Conservation (phyloP, 306 rosid genomes). For the Vigna reflexopilosa region DNA sequence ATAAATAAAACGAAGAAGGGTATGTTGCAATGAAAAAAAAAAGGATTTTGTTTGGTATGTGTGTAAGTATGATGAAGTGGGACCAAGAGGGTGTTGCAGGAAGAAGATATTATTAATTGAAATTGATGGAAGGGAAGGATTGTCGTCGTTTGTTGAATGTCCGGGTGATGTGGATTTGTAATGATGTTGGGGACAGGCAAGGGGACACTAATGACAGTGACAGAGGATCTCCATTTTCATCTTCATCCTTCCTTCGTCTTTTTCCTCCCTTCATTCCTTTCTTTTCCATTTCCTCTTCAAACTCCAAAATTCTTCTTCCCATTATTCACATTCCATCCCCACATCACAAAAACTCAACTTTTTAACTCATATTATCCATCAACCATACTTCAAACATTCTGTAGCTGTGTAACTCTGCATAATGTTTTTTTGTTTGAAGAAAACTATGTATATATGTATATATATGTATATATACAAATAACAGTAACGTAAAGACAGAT, state of each 20-base stretch:
- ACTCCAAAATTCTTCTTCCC: too few species aligned
- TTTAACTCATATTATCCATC: too few species aligned
- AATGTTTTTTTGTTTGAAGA: too few species aligned
- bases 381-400: too few species aligned
- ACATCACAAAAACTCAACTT: too few species aligned
- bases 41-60: not conserved
- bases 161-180: slow-evolving; percentile 61
- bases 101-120: slow-evolving; percentile 39
- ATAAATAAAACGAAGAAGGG: not conserved
- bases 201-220: slow-evolving; percentile 66
- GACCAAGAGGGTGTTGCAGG: slow-evolving; percentile 37
- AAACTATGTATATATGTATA: too few species aligned
- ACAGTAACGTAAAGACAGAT: too few species aligned
- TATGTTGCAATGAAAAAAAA: not conserved
- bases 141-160: slow-evolving; percentile 72
- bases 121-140: slow-evolving; percentile 49
- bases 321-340: too few species aligned
- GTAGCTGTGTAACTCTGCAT: too few species aligned
- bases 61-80: slow-evolving; percentile 6
- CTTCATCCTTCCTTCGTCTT: slow-evolving; percentile 26
- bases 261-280: slow-evolving; percentile 30
- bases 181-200: slow-evolving; percentile 63
- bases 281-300: not conserved
- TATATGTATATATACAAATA: too few species aligned
- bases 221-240: slow-evolving; percentile 48